A percentile compares a stretch with the other conserved stretches of the same genome.
Evolutionary conservation across 768 basidiomycete genomes (phyloP).

Genomic region (Kwoniella europaea): DNA sequence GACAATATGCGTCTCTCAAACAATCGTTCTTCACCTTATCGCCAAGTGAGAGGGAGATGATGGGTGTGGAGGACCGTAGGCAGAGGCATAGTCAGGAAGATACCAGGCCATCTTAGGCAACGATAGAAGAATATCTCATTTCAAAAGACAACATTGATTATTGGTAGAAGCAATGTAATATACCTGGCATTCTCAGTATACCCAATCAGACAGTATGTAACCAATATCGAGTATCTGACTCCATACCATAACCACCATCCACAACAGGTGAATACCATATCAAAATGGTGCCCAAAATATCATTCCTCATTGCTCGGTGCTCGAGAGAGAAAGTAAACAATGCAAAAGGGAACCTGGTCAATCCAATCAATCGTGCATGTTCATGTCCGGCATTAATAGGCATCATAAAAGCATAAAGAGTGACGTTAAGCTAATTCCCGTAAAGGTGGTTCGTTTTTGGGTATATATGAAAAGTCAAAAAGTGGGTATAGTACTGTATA

Average conservation of each 20-base stretch:
- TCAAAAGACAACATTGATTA: too few species aligned
- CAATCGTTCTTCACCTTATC: constrained; percentile 21
- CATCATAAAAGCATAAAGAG: constrained; percentile 12
- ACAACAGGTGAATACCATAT: too few species aligned
- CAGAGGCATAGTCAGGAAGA: background rate
- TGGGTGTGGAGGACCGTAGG: constrained; percentile 6
- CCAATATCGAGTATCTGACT: background rate
- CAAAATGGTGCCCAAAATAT: too few species aligned
- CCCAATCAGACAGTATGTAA: constrained; percentile 2
- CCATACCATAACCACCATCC: too few species aligned
- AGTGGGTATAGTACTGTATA: background rate
- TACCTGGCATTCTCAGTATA: background rate
- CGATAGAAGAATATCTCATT: background rate
- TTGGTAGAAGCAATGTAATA: background rate
- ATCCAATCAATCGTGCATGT: constrained; percentile 14
- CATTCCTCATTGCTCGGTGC: too few species aligned
- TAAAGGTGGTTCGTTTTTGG: background rate
- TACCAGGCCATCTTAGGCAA: background rate
- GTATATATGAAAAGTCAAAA: background rate
- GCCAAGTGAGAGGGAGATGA: constrained; percentile 17
- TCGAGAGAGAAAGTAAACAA: too few species aligned
- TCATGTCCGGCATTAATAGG: constrained; percentile 23
- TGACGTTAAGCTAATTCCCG: constrained; percentile 19
- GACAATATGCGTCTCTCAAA: constrained; percentile 11
- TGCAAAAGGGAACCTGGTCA: background rate